phyloP scores from a whole-genome alignment of 2,329 filamentous ascomycete genomes.

The Xylaria sp. region DNA sequence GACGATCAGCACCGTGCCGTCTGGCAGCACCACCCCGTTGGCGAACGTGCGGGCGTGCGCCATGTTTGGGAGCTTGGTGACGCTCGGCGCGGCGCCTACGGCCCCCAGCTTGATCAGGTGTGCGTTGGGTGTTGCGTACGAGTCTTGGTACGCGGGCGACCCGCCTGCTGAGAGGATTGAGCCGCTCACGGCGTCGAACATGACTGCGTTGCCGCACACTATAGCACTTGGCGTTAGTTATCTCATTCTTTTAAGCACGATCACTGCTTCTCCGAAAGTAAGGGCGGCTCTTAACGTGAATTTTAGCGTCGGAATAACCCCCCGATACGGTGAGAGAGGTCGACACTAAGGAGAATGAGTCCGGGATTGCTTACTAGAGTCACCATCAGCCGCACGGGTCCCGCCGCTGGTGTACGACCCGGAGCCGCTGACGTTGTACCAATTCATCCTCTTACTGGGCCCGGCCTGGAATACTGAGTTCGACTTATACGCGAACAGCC shows the following conservation, averaged over 20 bases:
- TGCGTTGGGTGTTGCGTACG: slow-evolving; percentile 47
- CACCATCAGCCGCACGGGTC: slow-evolving; percentile 46
- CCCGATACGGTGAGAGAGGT: not conserved
- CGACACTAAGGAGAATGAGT: not conserved
- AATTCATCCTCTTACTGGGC: slow-evolving; percentile 52
- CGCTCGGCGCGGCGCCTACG: slow-evolving; percentile 31
- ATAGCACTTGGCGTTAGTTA: not conserved
- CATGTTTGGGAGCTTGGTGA: slow-evolving; percentile 46
- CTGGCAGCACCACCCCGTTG: slow-evolving; percentile 49
- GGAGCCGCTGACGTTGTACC: slow-evolving; percentile 52
- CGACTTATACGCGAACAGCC: slow-evolving; percentile 57
- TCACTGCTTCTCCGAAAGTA: no score
- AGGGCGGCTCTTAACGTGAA: no score
- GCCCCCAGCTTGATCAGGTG: slow-evolving; percentile 52
- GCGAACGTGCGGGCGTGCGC: slow-evolving; percentile 46
- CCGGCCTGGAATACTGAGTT: slow-evolving; percentile 58
- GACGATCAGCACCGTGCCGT: slow-evolving; percentile 49
- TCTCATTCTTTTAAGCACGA: not conserved
- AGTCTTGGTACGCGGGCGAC: slow-evolving; percentile 49
- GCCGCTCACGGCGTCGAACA: slow-evolving; percentile 57
- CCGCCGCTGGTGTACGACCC: slow-evolving; percentile 51
- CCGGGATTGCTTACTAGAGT: slow-evolving; percentile 39
- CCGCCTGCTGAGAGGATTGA: slow-evolving; percentile 59
- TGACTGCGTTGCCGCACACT: slow-evolving; percentile 58
- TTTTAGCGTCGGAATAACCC: no score